A percentile compares a stretch with the other conserved stretches of the same genome.
Evolutionary conservation across 164 flowering plant species (phyloP).

Genomic region (Tetrastigma voinierianum): DNA sequence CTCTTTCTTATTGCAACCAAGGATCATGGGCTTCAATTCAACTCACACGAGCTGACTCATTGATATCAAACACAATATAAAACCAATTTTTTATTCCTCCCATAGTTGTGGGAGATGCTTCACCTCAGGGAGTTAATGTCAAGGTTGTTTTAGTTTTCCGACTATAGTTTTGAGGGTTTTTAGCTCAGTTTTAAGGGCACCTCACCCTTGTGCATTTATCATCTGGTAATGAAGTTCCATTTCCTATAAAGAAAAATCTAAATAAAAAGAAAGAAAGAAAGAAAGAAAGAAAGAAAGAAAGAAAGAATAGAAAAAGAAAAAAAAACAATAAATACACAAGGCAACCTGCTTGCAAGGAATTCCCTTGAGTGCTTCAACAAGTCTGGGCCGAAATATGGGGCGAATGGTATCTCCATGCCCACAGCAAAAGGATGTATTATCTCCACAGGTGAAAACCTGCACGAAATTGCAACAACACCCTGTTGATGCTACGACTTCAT

Average conservation of each 20-base stretch:
- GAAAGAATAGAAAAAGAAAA: too few species aligned
- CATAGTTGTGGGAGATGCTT: too few species aligned
- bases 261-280: too few species aligned
- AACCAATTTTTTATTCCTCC: too few species aligned
- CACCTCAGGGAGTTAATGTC: too few species aligned
- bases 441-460: slow-evolving; percentile 95
- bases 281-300: too few species aligned
- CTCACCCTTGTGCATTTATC: too few species aligned
- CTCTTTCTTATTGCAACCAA: not conserved
- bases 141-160: too few species aligned
- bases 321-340: not conserved
- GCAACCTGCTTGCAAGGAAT: slow-evolving; percentile 86
- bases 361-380: slow-evolving; percentile 75
- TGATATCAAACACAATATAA: not conserved
- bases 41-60: not conserved
- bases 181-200: too few species aligned
- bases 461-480: not conserved
- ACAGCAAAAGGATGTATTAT: slow-evolving; percentile 85
- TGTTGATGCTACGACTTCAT: not conserved
- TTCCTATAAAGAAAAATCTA: too few species aligned
- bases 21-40: not conserved
- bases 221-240: too few species aligned
- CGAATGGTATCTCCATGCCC: slow-evolving; percentile 81
- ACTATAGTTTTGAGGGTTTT: too few species aligned
- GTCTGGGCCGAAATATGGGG: slow-evolving; percentile 73